Base-by-base conservation (phyloP, 768 basidiomycete species). In the Lactarius psammicola region DNA sequence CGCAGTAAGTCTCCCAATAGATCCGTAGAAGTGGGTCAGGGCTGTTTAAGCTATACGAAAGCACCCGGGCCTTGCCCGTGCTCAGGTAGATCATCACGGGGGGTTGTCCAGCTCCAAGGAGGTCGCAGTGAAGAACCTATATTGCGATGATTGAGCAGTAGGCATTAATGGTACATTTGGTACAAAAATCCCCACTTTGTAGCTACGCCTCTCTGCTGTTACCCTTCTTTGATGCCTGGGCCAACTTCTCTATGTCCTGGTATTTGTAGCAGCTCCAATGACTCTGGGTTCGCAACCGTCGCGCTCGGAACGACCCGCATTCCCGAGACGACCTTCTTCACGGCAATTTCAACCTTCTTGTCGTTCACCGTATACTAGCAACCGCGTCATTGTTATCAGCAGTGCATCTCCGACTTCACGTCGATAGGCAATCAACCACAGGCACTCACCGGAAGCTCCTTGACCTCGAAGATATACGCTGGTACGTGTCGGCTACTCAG, bases 401-500 rank as follows among this genome's bases (percentile, higher is more conserved):
- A 60, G 33, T n/a, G n/a, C n/a, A n/a, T n/a, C n/a, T n/a, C n/a
- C n/a, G n/a, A n/a, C n/a, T n/a, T n/a, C 20, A 9, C 17, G 4
- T 40, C 9, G 46, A 30, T 15, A 31, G 46, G 42, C 53, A 23
- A 36, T 20, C 33, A n/a, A n/a, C n/a, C n/a, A n/a, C n/a, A 55
- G 38, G 5, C 15, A 80, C 88, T 59, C 59, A 90, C 89, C 44
- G 89, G 89, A 60, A 91, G 88, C 60, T 88, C 87, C 33, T 80
- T 73, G 40, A 86, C 79, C 66, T 84, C 83, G 57, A 88, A 87
- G 44, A 90, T 82, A 67, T 83, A 84, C 9, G 84, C 78, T 8
- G 91, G 91, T 30, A 93, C 91, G 71, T 93, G 92, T 60, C 91
- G 80, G 15, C 86, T 81, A 67, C 88, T 92, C 62, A 91, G 78